These are phyloP conservation scores for Wickerhamiella sorbophila DNA, from an alignment of 805 yeast genomes.

Conservation along the genomic window DNA sequence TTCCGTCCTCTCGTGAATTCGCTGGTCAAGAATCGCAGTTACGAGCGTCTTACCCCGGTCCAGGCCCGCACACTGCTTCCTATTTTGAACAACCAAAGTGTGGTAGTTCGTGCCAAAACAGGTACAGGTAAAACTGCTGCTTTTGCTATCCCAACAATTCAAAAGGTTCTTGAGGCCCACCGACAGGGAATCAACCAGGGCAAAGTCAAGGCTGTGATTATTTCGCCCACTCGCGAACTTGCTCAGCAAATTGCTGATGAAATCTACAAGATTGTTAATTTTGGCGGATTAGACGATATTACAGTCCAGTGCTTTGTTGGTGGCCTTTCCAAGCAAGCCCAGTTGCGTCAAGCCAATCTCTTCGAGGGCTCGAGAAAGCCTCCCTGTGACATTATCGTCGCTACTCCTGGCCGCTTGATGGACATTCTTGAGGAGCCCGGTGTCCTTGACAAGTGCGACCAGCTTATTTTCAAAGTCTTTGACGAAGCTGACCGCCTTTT, in stretches of 20 bases:
- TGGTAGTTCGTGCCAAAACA: slow-evolving; percentile 81
- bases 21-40: slow-evolving; percentile 21
- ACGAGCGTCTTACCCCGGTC: slow-evolving; percentile 24
- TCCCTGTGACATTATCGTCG: slow-evolving; percentile 46
- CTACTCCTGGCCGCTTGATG: slow-evolving; percentile 77
- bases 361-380: slow-evolving; percentile 27
- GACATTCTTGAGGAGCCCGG: slow-evolving; percentile 41
- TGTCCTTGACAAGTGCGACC: slow-evolving; percentile 33
- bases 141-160: slow-evolving; percentile 66
- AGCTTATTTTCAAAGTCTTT: slow-evolving; percentile 51
- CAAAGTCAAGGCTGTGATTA: slow-evolving; percentile 45
- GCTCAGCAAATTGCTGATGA: slow-evolving; percentile 71
- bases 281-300: slow-evolving; percentile 23
- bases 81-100: slow-evolving; percentile 57
- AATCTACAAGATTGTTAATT: slow-evolving; percentile 33
- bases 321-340: slow-evolving; percentile 36
- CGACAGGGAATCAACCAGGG: slow-evolving; percentile 23
- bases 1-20: slow-evolving; percentile 24
- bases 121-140: slow-evolving; percentile 94
- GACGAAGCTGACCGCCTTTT: slow-evolving; percentile 88
- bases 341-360: slow-evolving; percentile 22
- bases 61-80: slow-evolving; percentile 35
- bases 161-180: slow-evolving; percentile 33
- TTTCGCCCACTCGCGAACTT: slow-evolving; percentile 85
- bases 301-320: slow-evolving; percentile 50